Percentiles rank a stretch among this genome's conserved stretches.
Evolutionary conservation across 2,329 filamentous ascomycete genomes (phyloP).

Genomic region (Aspergillus amoenus): DNA sequence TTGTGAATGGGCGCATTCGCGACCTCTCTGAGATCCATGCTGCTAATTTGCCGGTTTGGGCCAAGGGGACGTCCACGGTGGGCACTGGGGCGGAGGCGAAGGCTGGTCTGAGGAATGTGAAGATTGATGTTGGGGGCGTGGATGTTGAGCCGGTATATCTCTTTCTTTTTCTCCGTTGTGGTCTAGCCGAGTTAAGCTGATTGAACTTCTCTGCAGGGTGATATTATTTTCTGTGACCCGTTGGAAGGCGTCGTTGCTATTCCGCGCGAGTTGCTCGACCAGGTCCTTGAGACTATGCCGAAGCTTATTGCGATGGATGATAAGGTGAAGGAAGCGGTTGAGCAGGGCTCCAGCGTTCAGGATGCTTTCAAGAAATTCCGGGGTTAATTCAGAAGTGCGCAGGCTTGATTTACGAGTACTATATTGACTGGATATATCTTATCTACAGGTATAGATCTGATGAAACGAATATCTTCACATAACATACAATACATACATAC

Average conservation of each 20-base stretch:
- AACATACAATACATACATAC: slow-evolving; percentile 14
- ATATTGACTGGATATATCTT: background rate
- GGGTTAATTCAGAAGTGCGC: background rate
- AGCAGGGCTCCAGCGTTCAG: slow-evolving; percentile 59
- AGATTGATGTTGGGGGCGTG: slow-evolving; percentile 42
- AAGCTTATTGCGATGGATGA: slow-evolving; percentile 54
- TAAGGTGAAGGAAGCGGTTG: slow-evolving; percentile 65
- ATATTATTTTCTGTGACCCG: slow-evolving; percentile 69
- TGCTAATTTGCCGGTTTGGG: slow-evolving; percentile 56
- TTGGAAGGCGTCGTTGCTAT: slow-evolving; percentile 70
- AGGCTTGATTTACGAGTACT: background rate
- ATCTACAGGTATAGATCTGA: background rate
- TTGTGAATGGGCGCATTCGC: slow-evolving; percentile 68
- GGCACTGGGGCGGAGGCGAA: slow-evolving; percentile 47
- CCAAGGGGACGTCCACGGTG: slow-evolving; percentile 44
- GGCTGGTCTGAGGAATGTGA: slow-evolving; percentile 41
- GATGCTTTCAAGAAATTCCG: slow-evolving; percentile 66
- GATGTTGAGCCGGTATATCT: slow-evolving; percentile 40
- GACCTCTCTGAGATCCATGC: slow-evolving; percentile 62
- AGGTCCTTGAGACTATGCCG: slow-evolving; percentile 62
- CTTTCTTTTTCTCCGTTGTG: background rate
- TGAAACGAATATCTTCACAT: slow-evolving; percentile 4
- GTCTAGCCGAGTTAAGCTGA: background rate
- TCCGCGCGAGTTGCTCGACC: slow-evolving; percentile 58
- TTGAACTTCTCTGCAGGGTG: slow-evolving; percentile 45